Base-by-base conservation (phyloP, 2,329 filamentous ascomycete genomes). In the Aureobasidium vineae region DNA sequence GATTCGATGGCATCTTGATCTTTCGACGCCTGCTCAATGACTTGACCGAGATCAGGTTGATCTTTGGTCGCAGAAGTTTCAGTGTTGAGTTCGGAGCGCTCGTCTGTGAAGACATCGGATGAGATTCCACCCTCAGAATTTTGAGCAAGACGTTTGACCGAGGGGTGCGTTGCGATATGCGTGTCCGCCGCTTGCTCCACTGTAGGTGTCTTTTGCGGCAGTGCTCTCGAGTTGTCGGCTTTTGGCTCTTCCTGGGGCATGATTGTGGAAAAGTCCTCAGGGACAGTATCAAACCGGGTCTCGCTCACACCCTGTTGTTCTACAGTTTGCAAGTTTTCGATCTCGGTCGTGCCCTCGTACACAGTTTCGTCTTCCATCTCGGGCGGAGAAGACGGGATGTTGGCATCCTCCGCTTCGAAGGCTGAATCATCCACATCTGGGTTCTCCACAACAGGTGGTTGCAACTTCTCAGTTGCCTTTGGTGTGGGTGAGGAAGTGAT, bases 401-500 rank as follows among this genome's bases (percentile, higher is more conserved):
- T 49, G 16, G 40, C 21, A 16, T 66, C 68, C 2, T 63, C 64
- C 38, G 70, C 38, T 31, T 63, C 68, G 2, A 36, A 23, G 6
- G 45, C 53, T 26, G 31, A 33, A 3, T 66, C 59, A 43, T 64
- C 59, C 15, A 45, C 2, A 16, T 65, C 53, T 40, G 54, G 15
- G 52, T 65, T 33, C 63, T 66, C 26, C 19, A 31, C 23, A 11
- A n/a, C 28, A 50, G 63, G 28, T 41, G 33, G 40, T 36, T 52
- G 64, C 10, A 49, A 50, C 43, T 78, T 47, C 38, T 66, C 68
- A 50, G 67, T 69, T 26, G 79, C 78, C 28, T 75, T 77, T 40
- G 82, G 82, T 1, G 82, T 84, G 3, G 83, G 83, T n/a, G 83
- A 84, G 7, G 82, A 84, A 13, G 78, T 79, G 23, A 83, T 74